These are phyloP conservation scores for Juncus inflexus DNA, from an alignment of 176 grass and related monocot species.

Conservation along the genomic window DNA sequence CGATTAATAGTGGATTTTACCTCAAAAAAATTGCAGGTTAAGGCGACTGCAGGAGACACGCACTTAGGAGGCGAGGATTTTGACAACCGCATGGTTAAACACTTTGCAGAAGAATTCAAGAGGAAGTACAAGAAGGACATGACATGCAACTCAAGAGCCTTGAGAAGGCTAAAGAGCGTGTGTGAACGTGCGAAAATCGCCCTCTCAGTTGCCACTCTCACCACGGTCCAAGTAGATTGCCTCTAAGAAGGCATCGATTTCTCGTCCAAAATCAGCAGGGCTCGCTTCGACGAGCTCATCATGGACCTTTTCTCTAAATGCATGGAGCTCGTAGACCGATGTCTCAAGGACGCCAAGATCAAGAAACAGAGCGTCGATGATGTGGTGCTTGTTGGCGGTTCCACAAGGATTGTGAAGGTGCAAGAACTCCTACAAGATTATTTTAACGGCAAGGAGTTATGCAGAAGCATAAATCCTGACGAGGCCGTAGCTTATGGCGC, in stretches of 20 bases:
- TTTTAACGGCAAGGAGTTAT: conserved; percentile 12
- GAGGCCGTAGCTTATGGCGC: conserved; percentile 30
- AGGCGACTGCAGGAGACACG: not conserved
- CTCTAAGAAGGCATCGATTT: conserved; percentile 20
- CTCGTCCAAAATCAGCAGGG: not conserved
- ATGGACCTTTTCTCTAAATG: conserved; percentile 25
- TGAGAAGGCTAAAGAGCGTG: conserved; percentile 7
- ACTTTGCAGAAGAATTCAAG: conserved; percentile 23
- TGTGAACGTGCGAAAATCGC: conserved; percentile 23
- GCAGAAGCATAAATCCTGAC: conserved; percentile 21
- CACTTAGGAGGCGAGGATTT: conserved; percentile 3
- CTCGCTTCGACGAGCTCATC: conserved; percentile 20
- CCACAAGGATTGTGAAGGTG: conserved; percentile 22
- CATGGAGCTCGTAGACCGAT: conserved; percentile 8
- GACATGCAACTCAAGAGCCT: not conserved
- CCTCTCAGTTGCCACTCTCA: not conserved
- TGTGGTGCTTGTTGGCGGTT: conserved; percentile 26
- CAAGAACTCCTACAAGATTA: conserved; percentile 16
- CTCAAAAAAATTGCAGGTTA: not conserved
- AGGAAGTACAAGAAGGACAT: conserved; percentile 31
- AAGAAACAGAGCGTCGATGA: conserved; percentile 5
- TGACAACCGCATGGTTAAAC: conserved; percentile 7
- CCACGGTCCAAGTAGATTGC: conserved; percentile 12
- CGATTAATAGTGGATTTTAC: too few relatives aligned
- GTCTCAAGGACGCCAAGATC: conserved; percentile 24